Evolutionary conservation across 306 rosid genomes (phyloP), one percentile per base, ranked within the genome.

Genomic region (Trifolium fragiferum): DNA sequence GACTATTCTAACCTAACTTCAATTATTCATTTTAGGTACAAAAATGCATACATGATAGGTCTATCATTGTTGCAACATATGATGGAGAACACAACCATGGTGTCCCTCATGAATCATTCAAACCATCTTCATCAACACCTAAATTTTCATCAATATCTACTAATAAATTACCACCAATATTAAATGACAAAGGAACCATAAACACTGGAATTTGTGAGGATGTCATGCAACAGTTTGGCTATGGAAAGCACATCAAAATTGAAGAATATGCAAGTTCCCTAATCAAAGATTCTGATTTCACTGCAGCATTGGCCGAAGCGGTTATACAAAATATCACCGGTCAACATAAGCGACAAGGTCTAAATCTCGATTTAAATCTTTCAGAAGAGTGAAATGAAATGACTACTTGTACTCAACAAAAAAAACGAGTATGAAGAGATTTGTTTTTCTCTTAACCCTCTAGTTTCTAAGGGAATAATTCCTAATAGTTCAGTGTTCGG

Each of bases 71-170:
- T 30, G 94, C 88, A 73, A 86, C 89, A 16, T 91, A 91, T 46
- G 94, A 87, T 55, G 97, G 97, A 44, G 84, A 87, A 23, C 97
- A 89, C 88, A 91, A 84, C 84, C 97, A 89, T 76, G 80, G 71
- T 2, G 7, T 38, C 6, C 25, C 73, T 66, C 47, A 68, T 65
- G 75, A 62, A 1, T 33, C 66, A 55, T 21, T 63, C 5, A 35
- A 21, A 25, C 74, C 62, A 58, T 82, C 84, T 70, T 83, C 84
- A 5, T 84, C 80, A 33, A 72, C 87, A 25, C 72, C 80, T 9
- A 61, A 14, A 65, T 63, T 66, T 20, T 61, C 78, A 33, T 71
- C 78, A 46, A 57, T 59, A 40, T 30, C 57, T 25, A 35, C 57
- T n/a, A 10, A 70, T 13, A 10, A 70, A 20, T 49, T 21, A 11